Base-by-base conservation (phyloP, 1,284 basidiomycete species). In the Termitomyces sp. region DNA sequence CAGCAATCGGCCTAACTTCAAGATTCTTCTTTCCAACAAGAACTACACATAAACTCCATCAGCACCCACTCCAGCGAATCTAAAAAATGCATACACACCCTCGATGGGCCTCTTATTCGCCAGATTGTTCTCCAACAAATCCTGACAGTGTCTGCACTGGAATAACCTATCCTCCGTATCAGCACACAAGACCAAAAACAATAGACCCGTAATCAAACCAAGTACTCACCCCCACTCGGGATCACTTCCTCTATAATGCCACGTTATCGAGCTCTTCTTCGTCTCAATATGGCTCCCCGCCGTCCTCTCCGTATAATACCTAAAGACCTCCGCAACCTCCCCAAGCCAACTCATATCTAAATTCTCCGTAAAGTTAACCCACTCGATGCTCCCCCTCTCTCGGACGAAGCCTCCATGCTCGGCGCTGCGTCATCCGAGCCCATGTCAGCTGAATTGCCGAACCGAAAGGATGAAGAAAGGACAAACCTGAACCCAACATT, bases 301-400 rank as follows among this genome's bases (percentile, higher is more conserved):
- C 58, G 96, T 99, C 54, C 92, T 76, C 83, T 97, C 94, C 4
- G 93, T 97, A 72, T 94, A 97, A 73, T 97, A 98, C 70, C 84
- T 84, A 74, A 99, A 99, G 48, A 99, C 89, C 72, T 96, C 92
- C 60, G 89, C 83, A 33, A 98, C 93, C 71, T 97, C 96, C 52
- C 73, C 75, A 91, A 97, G 96, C 96, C 96, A 99, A 64, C 84
- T 84, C 97, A 99, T 98, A 72, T 99, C 96, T 65, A 99, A 72
- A 57, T 79, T 79, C 68, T 87, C 83, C 19, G 96, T 97, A 66
- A 97, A 88, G 69, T 96, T 96, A 60, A 76, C 78, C 91, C 95
- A 99, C 58, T 80, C 74, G 42, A 68, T 69, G 39, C 66, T 63
- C 13, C 83, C 84, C 0, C 88, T 90, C 60, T 84, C 84, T 52